A percentile compares a stretch with the other conserved stretches of the same genome.
phyloP scores from a whole-genome alignment of 768 basidiomycete species.

The Amanita subjunquillea region DNA sequence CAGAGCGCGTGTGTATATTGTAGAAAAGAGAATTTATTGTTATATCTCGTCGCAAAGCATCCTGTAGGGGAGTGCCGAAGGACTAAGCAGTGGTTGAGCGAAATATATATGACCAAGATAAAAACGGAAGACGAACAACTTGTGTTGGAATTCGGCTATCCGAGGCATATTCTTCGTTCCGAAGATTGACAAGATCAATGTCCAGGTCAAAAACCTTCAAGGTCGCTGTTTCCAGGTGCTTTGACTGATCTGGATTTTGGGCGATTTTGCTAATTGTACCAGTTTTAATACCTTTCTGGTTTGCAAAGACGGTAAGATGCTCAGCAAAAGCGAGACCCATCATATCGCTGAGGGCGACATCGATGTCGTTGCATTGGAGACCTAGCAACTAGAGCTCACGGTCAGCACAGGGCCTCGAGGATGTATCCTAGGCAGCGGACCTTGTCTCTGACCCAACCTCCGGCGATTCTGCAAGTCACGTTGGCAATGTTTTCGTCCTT shows the following conservation, averaged over 20 bases:
- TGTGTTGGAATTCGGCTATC: constrained; percentile 83
- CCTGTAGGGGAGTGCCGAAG: constrained; percentile 88
- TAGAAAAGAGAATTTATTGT: constrained; percentile 97
- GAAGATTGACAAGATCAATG: constrained; percentile 88
- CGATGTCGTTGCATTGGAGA: constrained; percentile 80
- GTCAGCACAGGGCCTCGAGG: neutral
- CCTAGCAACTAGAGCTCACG: constrained; percentile 54
- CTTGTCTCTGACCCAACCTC: constrained; percentile 99
- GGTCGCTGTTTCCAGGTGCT: constrained; percentile 93
- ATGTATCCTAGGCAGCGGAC: constrained; percentile 28
- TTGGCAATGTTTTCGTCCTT: constrained; percentile 40
- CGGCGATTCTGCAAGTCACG: constrained; percentile 79
- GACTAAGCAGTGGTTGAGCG: constrained; percentile 31
- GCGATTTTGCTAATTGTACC: constrained; percentile 75
- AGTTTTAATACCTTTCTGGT: constrained; percentile 37
- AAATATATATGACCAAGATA: neutral
- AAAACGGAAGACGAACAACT: constrained; percentile 45
- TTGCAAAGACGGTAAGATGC: constrained; percentile 55
- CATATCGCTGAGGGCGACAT: constrained; percentile 81
- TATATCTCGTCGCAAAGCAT: constrained; percentile 82
- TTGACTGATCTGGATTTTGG: constrained; percentile 93
- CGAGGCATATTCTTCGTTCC: constrained; percentile 85
- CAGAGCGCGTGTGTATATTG: constrained; percentile 75
- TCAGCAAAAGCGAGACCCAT: constrained; percentile 88
- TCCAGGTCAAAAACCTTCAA: constrained; percentile 73